A percentile compares a stretch with the other conserved stretches of the same genome.
These are phyloP conservation scores for Schizochytrium sp. DNA, from an alignment of 108 stramenopile genomes.

Conservation along the genomic window DNA sequence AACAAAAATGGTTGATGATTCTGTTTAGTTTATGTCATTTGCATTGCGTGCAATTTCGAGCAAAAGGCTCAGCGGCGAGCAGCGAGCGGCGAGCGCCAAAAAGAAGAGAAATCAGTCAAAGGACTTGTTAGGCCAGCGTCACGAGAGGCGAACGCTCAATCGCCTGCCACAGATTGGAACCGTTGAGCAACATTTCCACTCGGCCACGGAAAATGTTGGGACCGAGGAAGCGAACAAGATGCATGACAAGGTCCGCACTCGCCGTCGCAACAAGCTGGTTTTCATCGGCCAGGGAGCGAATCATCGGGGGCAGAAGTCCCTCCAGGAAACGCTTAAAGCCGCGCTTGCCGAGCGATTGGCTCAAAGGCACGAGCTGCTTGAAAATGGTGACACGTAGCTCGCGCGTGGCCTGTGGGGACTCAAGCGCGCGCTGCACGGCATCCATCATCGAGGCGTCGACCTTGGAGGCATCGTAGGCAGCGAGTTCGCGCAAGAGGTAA, in stretches of 20 bases:
- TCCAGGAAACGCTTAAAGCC: constrained; percentile 36
- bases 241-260: background rate
- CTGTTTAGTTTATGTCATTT: no score
- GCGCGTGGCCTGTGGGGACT: background rate
- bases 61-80: no score
- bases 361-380: constrained; percentile 34
- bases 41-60: no score
- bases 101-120: background rate
- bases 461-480: background rate
- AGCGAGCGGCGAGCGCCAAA: no score
- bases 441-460: constrained; percentile 25
- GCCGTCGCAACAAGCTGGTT: background rate
- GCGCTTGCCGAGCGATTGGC: constrained; percentile 31
- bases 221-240: background rate
- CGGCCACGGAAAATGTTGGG: constrained; percentile 6
- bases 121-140: background rate
- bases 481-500: constrained; percentile 60
- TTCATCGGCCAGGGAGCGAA: background rate
- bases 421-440: constrained; percentile 19
- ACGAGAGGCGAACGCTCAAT: background rate
- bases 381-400: constrained; percentile 34
- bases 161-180: background rate
- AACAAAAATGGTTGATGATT: no score
- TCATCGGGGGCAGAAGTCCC: constrained; percentile 16
- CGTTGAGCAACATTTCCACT: background rate